Conservation (phyloP, 805 yeast genomes). For the Scheffersomyces coipomensis region DNA sequence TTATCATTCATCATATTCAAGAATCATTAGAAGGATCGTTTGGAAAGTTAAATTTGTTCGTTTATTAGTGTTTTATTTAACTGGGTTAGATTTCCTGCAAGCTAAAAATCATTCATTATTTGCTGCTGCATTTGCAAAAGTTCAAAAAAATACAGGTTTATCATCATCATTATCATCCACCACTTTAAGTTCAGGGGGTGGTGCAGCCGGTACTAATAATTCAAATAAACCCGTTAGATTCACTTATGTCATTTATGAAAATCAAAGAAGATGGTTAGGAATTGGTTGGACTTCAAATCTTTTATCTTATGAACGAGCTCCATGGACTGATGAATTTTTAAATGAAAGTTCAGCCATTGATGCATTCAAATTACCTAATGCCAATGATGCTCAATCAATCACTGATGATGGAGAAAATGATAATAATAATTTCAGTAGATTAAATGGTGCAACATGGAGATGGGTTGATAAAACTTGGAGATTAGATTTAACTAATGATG, state of each 20-base stretch:
- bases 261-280: conserved; percentile 96
- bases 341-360: conserved; percentile 82
- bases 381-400: conserved; percentile 36
- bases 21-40: conserved; percentile 76
- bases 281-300: conserved; percentile 96
- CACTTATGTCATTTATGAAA: conserved; percentile 89
- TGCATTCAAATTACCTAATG: conserved; percentile 75
- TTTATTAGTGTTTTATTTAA: conserved; percentile 70
- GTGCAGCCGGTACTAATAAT: conserved; percentile 5
- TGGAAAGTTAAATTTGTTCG: conserved; percentile 82
- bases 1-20: conserved; percentile 83
- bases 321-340: conserved; percentile 96
- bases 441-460: conserved; percentile 79
- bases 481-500: conserved; percentile 84
- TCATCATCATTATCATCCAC: conserved; percentile 10
- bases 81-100: conserved; percentile 76
- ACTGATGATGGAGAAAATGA: conserved; percentile 2
- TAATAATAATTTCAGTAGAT: conserved; percentile 14
- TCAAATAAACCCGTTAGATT: conserved; percentile 61
- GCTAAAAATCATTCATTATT: conserved; percentile 46
- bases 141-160: conserved; percentile 33
- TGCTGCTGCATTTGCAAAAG: conserved; percentile 56
- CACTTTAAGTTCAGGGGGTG: neutral
- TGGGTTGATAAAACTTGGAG: conserved; percentile 96
- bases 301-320: conserved; percentile 87